Conservation (phyloP, 2,329 filamentous ascomycete species). For the Exophiala spinifera region DNA sequence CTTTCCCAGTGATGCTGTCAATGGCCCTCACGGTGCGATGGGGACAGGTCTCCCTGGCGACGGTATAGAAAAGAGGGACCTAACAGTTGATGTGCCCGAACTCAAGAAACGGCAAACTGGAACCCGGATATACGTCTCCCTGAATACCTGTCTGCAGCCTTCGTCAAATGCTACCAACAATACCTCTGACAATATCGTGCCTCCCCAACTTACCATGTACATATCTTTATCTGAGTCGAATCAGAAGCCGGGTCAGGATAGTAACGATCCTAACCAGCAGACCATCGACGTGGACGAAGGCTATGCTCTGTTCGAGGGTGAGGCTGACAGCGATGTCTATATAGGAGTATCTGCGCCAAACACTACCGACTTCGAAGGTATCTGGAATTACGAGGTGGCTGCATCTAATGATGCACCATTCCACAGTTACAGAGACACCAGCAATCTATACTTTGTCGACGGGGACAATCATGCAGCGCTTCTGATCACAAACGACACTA, state of each 20-base stretch:
- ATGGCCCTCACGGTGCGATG: conserved; percentile 40
- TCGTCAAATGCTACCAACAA: conserved; percentile 49
- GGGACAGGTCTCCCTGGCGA: conserved; percentile 37
- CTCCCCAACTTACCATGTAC: conserved; percentile 75
- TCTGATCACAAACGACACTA: conserved; percentile 73
- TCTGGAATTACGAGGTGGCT: conserved; percentile 78
- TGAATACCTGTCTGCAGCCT: conserved; percentile 83
- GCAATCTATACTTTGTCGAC: conserved; percentile 75
- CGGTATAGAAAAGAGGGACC: conserved; percentile 20
- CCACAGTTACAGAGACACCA: conserved; percentile 50
- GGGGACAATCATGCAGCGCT: conserved; percentile 77
- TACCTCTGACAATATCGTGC: conserved; percentile 41
- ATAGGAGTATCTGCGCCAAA: conserved; percentile 72
- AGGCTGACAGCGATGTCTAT: conserved; percentile 66
- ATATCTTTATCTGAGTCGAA: conserved; percentile 66
- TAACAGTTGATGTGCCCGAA: conserved; percentile 21
- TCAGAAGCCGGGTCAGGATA: conserved; percentile 62
- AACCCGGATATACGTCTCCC: conserved; percentile 66
- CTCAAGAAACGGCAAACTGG: conserved; percentile 22
- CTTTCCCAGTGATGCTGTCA: conserved; percentile 57
- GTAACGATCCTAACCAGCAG: conserved; percentile 46
- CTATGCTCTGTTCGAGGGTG: conserved; percentile 63
- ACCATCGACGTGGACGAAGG: conserved; percentile 61
- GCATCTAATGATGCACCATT: conserved; percentile 77
- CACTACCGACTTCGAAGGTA: conserved; percentile 59